Evolutionary conservation across 768 basidiomycete species (phyloP).

Genomic region (Auricularia sp.): DNA sequence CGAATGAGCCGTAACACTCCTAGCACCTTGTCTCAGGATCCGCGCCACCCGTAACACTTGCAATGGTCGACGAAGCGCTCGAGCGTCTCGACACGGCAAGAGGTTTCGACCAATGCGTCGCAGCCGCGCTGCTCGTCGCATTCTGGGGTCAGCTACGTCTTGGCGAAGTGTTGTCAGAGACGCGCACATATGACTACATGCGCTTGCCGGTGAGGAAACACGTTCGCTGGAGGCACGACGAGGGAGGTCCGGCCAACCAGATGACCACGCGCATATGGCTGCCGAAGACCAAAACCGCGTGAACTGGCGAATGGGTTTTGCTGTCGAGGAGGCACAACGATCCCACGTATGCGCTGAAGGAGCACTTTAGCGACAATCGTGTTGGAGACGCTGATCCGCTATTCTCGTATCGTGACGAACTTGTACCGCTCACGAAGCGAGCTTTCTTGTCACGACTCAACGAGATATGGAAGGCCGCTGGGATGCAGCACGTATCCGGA

Average conservation of each 20-base stretch:
- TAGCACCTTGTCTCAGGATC: too few species aligned
- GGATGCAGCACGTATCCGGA: too few species aligned
- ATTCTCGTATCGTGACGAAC: constrained; percentile 26
- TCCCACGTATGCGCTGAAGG: constrained; percentile 20
- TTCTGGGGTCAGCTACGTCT: constrained; percentile 33
- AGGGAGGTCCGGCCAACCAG: too few species aligned
- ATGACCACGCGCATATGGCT: too few species aligned
- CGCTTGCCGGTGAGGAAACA: too few species aligned
- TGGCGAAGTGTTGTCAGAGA: constrained; percentile 19
- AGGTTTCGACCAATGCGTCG: constrained; percentile 31
- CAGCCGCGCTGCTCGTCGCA: constrained; percentile 21
- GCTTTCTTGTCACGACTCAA: constrained; percentile 23
- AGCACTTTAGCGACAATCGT: constrained; percentile 19
- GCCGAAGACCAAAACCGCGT: too few species aligned
- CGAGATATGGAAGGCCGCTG: constrained; percentile 12
- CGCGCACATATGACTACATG: too few species aligned
- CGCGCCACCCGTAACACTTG: constrained; percentile 25
- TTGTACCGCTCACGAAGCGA: constrained; percentile 21
- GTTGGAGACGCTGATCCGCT: constrained; percentile 21
- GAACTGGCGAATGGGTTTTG: too few species aligned
- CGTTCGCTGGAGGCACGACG: too few species aligned
- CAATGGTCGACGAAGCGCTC: constrained; percentile 20
- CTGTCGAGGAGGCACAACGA: too few species aligned
- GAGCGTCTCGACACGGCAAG: constrained; percentile 15
- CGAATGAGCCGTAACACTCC: too few species aligned